phyloP scores from a whole-genome alignment of 495 filamentous ascomycete genomes.

The Penicillium cinerascens region DNA sequence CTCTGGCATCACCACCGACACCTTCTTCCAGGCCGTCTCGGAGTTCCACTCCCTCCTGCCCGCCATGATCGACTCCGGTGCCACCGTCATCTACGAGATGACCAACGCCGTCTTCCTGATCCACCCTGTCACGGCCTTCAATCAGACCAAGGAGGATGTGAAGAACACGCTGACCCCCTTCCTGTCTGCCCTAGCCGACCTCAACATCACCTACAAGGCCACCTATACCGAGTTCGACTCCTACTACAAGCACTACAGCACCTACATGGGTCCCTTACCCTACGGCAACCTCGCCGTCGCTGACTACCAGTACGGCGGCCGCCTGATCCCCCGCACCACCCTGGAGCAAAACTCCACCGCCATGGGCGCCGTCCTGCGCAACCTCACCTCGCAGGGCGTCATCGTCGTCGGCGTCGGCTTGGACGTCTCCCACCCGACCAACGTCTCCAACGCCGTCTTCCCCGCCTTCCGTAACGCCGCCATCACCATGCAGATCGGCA shows the following conservation, averaged over 20 bases:
- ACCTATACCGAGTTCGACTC: slow-evolving; percentile 30
- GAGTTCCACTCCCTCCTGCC: slow-evolving; percentile 45
- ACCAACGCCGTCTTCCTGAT: slow-evolving; percentile 44
- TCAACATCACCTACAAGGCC: slow-evolving; percentile 27
- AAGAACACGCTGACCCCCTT: slow-evolving; percentile 32
- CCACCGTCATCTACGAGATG: slow-evolving; percentile 47
- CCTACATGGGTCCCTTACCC: slow-evolving; percentile 36
- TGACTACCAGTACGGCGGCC: slow-evolving; percentile 53
- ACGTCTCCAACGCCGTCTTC: slow-evolving; percentile 50
- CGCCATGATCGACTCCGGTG: slow-evolving; percentile 48
- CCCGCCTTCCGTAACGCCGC: slow-evolving; percentile 54
- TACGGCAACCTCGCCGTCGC: slow-evolving; percentile 42
- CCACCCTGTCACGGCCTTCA: slow-evolving; percentile 37
- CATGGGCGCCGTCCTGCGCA: slow-evolving; percentile 34
- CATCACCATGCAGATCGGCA: slow-evolving; percentile 42
- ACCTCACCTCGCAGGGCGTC: slow-evolving; percentile 38
- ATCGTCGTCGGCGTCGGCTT: slow-evolving; percentile 45
- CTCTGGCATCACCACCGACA: slow-evolving; percentile 29
- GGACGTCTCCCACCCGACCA: slow-evolving; percentile 38
- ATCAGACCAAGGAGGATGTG: slow-evolving; percentile 27
- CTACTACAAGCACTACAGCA: slow-evolving; percentile 50
- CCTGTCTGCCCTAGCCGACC: slow-evolving; percentile 20
- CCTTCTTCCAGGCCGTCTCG: slow-evolving; percentile 42
- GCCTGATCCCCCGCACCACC: slow-evolving; percentile 52
- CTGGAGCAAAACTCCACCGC: slow-evolving; percentile 44